A percentile compares a stretch with the other conserved stretches of the same genome.
Conservation (phyloP, 805 yeast genomes). For the Ogataea trehaloabstinens region DNA sequence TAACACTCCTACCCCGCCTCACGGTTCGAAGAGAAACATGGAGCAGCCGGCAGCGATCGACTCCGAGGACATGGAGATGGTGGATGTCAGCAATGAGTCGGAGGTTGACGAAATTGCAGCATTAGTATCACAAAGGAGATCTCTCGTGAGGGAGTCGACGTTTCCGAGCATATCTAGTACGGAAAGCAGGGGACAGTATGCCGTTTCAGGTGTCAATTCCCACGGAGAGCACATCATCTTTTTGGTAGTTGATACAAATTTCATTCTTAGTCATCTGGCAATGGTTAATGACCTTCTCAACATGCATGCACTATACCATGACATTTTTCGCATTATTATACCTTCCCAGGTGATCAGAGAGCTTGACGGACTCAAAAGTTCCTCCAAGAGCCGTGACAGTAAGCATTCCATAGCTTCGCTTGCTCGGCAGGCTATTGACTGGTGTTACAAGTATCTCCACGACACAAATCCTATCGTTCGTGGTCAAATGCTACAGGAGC, state of each 20-base stretch:
- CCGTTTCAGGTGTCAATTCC: background rate
- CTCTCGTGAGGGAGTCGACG: background rate
- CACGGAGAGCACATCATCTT: slow-evolving; percentile 15
- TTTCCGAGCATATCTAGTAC: too few relatives aligned
- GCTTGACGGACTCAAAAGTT: slow-evolving; percentile 75
- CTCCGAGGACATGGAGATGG: slow-evolving; percentile 15
- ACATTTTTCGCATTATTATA: slow-evolving; percentile 48
- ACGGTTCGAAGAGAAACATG: too few relatives aligned
- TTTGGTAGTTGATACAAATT: slow-evolving; percentile 81
- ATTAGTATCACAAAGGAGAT: slow-evolving; percentile 7
- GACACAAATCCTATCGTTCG: slow-evolving; percentile 45
- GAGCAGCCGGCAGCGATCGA: background rate
- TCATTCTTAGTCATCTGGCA: slow-evolving; percentile 64
- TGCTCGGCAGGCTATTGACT: slow-evolving; percentile 70
- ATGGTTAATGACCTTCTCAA: slow-evolving; percentile 52
- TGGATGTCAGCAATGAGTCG: slow-evolving; percentile 15
- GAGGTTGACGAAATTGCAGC: slow-evolving; percentile 18
- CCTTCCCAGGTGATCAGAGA: slow-evolving; percentile 74
- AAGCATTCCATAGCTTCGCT: slow-evolving; percentile 34
- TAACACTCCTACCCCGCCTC: too few relatives aligned
- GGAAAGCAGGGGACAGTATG: too few relatives aligned
- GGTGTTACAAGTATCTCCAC: slow-evolving; percentile 68
- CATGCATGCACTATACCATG: slow-evolving; percentile 40
- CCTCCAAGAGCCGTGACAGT: slow-evolving; percentile 16
- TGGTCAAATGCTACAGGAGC: slow-evolving; percentile 64